Percentiles rank a stretch among this genome's conserved stretches.
These are phyloP conservation scores for Taxillus chinensis DNA, from an alignment of 164 flowering plant species.

Conservation along the genomic window DNA sequence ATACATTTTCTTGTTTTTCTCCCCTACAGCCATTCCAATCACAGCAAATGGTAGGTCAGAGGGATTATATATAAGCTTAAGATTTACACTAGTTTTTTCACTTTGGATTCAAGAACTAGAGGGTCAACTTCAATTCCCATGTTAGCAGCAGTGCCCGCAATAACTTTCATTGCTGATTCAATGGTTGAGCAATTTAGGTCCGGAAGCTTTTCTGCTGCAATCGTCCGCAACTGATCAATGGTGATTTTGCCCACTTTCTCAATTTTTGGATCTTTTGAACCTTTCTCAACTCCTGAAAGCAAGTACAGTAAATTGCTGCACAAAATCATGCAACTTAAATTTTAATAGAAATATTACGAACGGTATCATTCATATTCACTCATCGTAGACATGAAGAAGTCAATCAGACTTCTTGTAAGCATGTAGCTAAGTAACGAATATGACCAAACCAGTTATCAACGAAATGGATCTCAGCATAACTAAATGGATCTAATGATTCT, in stretches of 20 bases:
- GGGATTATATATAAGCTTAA: neutral
- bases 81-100: conserved; percentile 38
- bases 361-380: neutral
- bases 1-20: neutral
- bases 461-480: no score
- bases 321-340: neutral
- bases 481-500: no score
- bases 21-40: neutral
- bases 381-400: no score
- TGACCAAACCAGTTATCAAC: no score
- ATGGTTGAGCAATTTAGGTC: conserved; percentile 79
- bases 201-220: conserved; percentile 84
- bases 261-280: conserved; percentile 62
- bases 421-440: no score
- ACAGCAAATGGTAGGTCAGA: neutral
- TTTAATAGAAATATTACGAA: neutral
- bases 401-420: no score
- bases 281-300: conserved; percentile 76
- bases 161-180: conserved; percentile 92
- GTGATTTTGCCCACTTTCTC: conserved; percentile 80
- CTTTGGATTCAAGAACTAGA: conserved; percentile 69
- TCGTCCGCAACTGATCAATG: conserved; percentile 61
- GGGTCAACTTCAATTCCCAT: conserved; percentile 95
- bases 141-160: conserved; percentile 97
- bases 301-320: neutral